A percentile compares a stretch with the other conserved stretches of the same genome.
Evolutionary conservation across 176 grass and related monocot species (phyloP).

Genomic region (Aechmea fasciata): DNA sequence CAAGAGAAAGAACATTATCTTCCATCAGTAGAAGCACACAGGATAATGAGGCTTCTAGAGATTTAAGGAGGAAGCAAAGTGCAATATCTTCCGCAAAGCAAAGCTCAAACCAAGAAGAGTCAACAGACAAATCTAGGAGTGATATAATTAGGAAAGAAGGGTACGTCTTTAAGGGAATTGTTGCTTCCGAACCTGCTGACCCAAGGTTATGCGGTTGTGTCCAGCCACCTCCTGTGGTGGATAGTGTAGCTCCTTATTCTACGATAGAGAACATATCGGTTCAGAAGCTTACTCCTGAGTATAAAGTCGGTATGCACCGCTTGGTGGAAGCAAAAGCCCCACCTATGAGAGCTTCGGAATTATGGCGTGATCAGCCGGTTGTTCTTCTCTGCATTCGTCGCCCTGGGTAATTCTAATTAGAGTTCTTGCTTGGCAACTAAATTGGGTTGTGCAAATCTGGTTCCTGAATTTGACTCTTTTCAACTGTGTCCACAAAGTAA

Average conservation of each 20-base stretch:
- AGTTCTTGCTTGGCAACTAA: too few relatives aligned
- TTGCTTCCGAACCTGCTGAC: background rate
- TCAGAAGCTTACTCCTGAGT: conserved; percentile 3
- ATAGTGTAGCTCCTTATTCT: background rate
- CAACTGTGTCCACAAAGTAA: too few relatives aligned
- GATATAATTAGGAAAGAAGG: background rate
- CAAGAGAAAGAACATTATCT: background rate
- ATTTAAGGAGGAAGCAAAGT: background rate
- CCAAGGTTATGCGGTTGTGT: conserved; percentile 1
- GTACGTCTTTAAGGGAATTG: background rate
- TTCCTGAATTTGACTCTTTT: too few relatives aligned
- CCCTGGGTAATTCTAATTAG: background rate
- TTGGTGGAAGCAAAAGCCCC: background rate
- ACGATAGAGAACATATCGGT: background rate
- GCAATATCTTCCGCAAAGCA: background rate
- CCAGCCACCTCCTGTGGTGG: background rate
- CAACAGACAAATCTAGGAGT: background rate
- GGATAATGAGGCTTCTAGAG: background rate
- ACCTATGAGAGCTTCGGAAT: background rate
- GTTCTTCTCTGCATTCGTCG: background rate
- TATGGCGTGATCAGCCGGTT: background rate
- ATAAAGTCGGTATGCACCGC: background rate
- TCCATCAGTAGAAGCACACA: background rate
- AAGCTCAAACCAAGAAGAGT: background rate
- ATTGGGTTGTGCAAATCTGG: too few relatives aligned